Percentiles rank a stretch among this genome's conserved stretches.
Conservation (phyloP, 768 basidiomycete genomes). For the Amanita exitialis region DNA sequence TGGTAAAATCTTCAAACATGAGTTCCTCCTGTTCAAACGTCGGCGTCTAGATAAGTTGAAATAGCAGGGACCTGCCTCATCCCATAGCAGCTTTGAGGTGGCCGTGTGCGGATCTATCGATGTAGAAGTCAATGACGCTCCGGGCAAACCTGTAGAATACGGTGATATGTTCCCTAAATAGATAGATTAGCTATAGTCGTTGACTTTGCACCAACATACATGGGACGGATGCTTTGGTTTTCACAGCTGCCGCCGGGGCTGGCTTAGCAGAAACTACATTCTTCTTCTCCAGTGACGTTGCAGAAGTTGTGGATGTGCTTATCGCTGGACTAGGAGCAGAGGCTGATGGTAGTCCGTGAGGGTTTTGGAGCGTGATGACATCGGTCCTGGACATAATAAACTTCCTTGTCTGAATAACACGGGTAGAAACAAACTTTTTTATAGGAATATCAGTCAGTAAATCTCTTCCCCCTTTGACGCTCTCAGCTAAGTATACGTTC, state of each 20-base stretch:
- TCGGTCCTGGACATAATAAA: conserved; percentile 47
- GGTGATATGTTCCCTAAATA: conserved; percentile 80
- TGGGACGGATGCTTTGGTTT: conserved; percentile 49
- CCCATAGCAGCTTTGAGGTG: conserved; percentile 83
- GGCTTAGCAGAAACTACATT: conserved; percentile 26
- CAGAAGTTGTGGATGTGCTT: conserved; percentile 20
- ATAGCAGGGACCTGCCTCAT: conserved; percentile 48
- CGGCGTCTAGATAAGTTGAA: not conserved
- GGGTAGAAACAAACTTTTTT: conserved; percentile 51
- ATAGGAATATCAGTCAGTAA: conserved; percentile 79
- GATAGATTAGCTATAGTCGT: not conserved
- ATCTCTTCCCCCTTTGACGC: conserved; percentile 78
- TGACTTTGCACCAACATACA: conserved; percentile 33
- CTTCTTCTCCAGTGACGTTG: conserved; percentile 14
- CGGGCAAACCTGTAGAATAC: conserved; percentile 81
- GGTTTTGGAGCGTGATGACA: conserved; percentile 90
- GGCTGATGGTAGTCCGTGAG: conserved; percentile 61
- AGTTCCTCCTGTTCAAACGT: conserved; percentile 62
- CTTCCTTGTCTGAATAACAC: not conserved
- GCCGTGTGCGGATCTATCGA: conserved; percentile 67
- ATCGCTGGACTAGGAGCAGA: conserved; percentile 26
- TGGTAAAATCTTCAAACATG: conserved; percentile 93
- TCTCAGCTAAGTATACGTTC: conserved; percentile 90
- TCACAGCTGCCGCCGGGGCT: conserved; percentile 19
- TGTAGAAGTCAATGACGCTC: conserved; percentile 91